These are phyloP conservation scores for Aspergillus aculeatinus DNA, from an alignment of 2,329 filamentous ascomycete genomes.

Conservation along the genomic window DNA sequence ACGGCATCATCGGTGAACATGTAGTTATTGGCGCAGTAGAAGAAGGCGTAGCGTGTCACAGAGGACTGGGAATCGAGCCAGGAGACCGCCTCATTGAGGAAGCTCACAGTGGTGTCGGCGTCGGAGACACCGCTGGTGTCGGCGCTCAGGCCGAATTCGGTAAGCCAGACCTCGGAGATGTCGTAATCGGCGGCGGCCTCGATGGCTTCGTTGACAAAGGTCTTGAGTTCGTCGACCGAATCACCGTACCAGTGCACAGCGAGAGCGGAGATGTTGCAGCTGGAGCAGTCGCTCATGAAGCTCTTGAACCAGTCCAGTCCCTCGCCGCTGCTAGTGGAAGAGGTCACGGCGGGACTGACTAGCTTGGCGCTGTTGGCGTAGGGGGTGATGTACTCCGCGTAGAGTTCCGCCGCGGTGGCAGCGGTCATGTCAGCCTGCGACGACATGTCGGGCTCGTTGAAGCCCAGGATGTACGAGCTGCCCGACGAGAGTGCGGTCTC, in stretches of 20 bases:
- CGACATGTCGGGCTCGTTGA: slow-evolving; percentile 4
- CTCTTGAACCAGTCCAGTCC: slow-evolving; percentile 2
- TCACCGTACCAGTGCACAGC: slow-evolving; percentile 6
- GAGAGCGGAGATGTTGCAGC: slow-evolving; percentile 3
- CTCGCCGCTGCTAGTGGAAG: background rate
- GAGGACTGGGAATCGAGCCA: background rate
- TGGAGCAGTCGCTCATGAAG: slow-evolving; percentile 1
- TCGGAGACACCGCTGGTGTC: background rate
- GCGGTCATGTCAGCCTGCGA: slow-evolving; percentile 3
- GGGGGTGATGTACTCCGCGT: slow-evolving; percentile 1
- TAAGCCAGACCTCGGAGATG: slow-evolving; percentile 4
- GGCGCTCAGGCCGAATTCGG: background rate
- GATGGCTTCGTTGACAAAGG: background rate
- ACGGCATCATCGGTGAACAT: background rate
- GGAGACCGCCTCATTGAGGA: background rate
- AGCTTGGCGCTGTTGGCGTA: slow-evolving; percentile 1
- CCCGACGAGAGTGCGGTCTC: background rate
- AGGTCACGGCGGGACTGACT: slow-evolving; percentile 3
- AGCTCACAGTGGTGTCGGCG: background rate
- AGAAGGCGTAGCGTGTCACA: slow-evolving; percentile 1
- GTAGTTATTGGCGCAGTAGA: background rate
- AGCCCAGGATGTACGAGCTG: background rate
- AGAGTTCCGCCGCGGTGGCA: background rate
- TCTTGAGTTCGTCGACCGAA: background rate
- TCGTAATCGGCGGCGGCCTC: background rate